Evolutionary conservation across 1,284 basidiomycete genomes (phyloP), one percentile per base, ranked within the genome.

Genomic region (Ganoderma lingzhi): DNA sequence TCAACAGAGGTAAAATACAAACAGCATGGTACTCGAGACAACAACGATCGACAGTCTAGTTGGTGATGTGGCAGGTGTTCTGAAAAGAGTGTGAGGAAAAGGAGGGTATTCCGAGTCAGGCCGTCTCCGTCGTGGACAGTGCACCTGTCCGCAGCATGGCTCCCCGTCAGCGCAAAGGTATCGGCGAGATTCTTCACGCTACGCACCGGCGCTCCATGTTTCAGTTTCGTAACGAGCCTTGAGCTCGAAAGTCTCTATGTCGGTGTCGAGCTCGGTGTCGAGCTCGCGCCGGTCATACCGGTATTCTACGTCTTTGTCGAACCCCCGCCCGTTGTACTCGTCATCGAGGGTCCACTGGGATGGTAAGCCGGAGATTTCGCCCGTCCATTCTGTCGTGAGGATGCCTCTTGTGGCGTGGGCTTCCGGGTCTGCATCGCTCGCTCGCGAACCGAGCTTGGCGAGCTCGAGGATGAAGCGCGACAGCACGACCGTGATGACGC

Each of bases 381-480:
- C n/a, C 37, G 39, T 28, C 59, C 59, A 61, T 28, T 61, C 39
- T 6, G 59, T 61, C 9, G 59, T 61, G 59, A 61, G 59, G 39
- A 61, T 5, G 3, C 59, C 59, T 19, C 14, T 19, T 4, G 19
- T 12, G 5, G 9, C 59, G 1, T 6, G 9, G n/a, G 39, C n/a
- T 8, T 6, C 59, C 14, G 23, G 37, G 5, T 41, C 39, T 15
- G 10, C 9, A 14, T 6, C 37, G 19, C 39, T 37, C 48, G 48
- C 19, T 12, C 10, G 48, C 3, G 23, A 12, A 1, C 37, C 37
- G 37, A 61, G 39, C 37, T 61, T n/a, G 12, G 59, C 37, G 2
- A 61, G 59, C 14, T 42, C 23, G 59, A 61, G n/a, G 14, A 61
- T 41, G 37, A 61, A 61, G 59, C 59, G 59, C 9, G 59, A 61